Evolutionary conservation across 345 rosid species (phyloP), one percentile per base, ranked within the genome.

Genomic region (Aquilaria yunnanensis): DNA sequence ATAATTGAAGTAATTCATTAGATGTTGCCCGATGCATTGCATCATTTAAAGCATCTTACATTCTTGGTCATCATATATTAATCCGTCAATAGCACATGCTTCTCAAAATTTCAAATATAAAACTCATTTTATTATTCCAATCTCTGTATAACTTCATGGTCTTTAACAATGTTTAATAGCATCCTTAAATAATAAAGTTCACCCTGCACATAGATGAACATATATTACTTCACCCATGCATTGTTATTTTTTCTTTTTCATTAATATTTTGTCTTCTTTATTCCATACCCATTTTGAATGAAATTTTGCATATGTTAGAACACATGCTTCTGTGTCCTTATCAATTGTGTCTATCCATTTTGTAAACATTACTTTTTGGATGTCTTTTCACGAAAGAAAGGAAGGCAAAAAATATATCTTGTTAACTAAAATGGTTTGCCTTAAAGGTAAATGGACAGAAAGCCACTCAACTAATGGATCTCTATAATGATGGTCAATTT

Each of bases 141-240:
- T 54, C 11, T 54, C 57, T 12, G 16, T 34, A 54, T 54, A 54
- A 54, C 34, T 29, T 31, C 4, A 8, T 30, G 45, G 6, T 52
- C 58, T 30, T 12, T 66, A 0, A 66, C 55, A 51, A 34, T 6
- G 30, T 41, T 59, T 2, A 66, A 10, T 1, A 59, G 2, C 57
- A 66, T 50, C 13, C 52, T 11, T 0, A 66, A 6, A 12, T 66
- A 66, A 30, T 49, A 66, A 12, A 34, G 2, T 37, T 59, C 52
- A 0, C 58, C 48, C n/a, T 7, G 16, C 2, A 13, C n/a, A 12
- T 3, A 52, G 51, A 16, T 66, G 57, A 0, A 58, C 10, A 33
- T 58, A 51, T 1, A 29, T 3, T 6, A 66, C 16, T 4, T 31
- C 5, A 2, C 58, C 52, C 5, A 50, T 51, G 12, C 16, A 34